Evolutionary conservation across 2,329 filamentous ascomycete genomes (phyloP), one percentile per base, ranked within the genome.

Genomic region (Pseudogymnoascus destructans): DNA sequence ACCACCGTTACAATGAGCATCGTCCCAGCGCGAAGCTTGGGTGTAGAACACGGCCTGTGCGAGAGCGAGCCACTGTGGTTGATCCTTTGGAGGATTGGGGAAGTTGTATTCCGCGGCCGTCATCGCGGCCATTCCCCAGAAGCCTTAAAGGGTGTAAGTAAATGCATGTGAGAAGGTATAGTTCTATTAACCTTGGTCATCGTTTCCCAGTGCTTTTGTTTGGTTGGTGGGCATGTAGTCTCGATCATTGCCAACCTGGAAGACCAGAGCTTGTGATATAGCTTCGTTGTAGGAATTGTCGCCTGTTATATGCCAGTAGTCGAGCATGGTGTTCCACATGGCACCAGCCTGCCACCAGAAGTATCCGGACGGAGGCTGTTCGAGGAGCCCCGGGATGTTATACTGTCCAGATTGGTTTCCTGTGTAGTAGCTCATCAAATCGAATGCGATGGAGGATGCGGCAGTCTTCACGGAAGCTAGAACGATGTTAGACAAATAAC

Each of bases 41-140:
- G 85, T 83, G 73, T 92, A 89, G 71, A 92, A 95, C 1, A 89
- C 85, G 9, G 85, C 86, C 69, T 90, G 86, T 0, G 80, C 84
- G 57, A 93, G 77, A 5, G 84, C 82, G n/a, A 93, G 77, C 87
- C 87, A 95, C 61, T 86, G 82, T 0, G 86, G 82, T 57, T 83
- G 68, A 59, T 77, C 79, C 0, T 74, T 63, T 0, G 80, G 77
- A 3, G 86, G 84, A 64, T 89, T 79, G 1, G 85, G 84, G 66
- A 86, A 92, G 62, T 82, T 83, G 65, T 84, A 80, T 71, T 95
- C 89, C 35, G 86, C 85, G 2, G 89, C 89, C 8, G 80, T 79
- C 76, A 95, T 86, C 61, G 85, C 86, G 1, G 88, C 81, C 75
- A 93, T 79, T n/a, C 80, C 87, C 89, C 89, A 95, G 72, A 93